Evolutionary conservation across 371 early-diverging fungal genomes (phyloP), one percentile per base, ranked within the genome.

Genomic region (Apophysomyces ossiformis): DNA sequence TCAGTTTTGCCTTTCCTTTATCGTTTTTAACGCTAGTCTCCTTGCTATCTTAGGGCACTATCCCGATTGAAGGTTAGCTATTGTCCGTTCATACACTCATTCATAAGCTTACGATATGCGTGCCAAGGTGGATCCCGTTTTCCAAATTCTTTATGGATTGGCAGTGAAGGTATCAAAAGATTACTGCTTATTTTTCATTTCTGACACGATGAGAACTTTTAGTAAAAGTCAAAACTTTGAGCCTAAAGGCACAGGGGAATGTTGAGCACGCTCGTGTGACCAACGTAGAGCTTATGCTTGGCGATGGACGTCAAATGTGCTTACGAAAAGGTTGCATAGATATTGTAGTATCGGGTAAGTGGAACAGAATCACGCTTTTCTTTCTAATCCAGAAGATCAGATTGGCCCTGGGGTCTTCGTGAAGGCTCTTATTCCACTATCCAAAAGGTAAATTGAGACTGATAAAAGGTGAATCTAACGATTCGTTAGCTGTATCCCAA

Each of bases 371-470:
- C 3, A 36, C 43, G 26, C 32, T 12, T 6, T 62, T 58, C 37
- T 32, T 37, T 36, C 32, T 18, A 43, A 5, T 45, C n/a, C 26
- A 32, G 11, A 36, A 41, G 13, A 12, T 44, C 37, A 79, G 82
- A 82, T 58, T 79, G 77, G 76, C 82, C 82, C 26, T 82, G 82
- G 82, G 82, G 82, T 36, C 21, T 75, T 13, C 71, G 82, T 21
- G 82, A 82, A 58, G 75, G 73, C 6, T 70, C 78, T 0, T 79
- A 50, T 66, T 50, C 61, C 3, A 68, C 71, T 13, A 76, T 79
- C 38, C 73, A 76, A 70, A 74, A 70, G 66, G 81, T 81, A 70
- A 65, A 4, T 9, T 32, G 38, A 13, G 45, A 32, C 13, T 56
- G 4, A 6, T 37, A 43, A 11, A 43, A 47, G 16, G 36, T 21